Evolutionary conservation across 2,329 filamentous ascomycete species (phyloP).

Genomic region (Talaromyces piceae): DNA sequence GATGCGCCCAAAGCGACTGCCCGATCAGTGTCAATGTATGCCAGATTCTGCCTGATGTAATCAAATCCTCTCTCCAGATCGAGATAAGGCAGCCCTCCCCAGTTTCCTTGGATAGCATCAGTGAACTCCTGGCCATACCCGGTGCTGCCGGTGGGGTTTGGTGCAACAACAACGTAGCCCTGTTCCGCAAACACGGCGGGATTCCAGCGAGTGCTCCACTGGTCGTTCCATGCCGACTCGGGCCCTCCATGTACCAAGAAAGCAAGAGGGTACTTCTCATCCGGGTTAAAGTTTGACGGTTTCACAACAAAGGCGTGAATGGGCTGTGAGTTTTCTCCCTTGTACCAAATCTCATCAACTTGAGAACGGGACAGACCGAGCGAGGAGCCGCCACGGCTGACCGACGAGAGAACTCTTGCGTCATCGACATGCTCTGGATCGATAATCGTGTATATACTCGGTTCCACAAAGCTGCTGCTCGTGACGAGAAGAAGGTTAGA

Average conservation of each 20-base stretch:
- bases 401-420: slow-evolving; percentile 32
- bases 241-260: slow-evolving; percentile 51
- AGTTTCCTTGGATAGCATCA: slow-evolving; percentile 44
- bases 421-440: slow-evolving; percentile 26
- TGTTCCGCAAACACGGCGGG: slow-evolving; percentile 52
- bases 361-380: slow-evolving; percentile 37
- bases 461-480: slow-evolving; percentile 39
- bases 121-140: slow-evolving; percentile 51
- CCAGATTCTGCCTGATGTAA: slow-evolving; percentile 43
- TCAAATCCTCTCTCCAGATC: slow-evolving; percentile 50
- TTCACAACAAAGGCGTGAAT: slow-evolving; percentile 43
- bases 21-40: slow-evolving; percentile 47
- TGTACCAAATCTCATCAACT: slow-evolving; percentile 41
- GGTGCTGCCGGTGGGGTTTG: slow-evolving; percentile 52
- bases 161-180: slow-evolving; percentile 53
- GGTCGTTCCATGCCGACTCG: slow-evolving; percentile 45
- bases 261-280: slow-evolving; percentile 46
- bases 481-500: slow-evolving; percentile 35
- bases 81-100: slow-evolving; percentile 49
- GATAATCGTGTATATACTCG: slow-evolving; percentile 36
- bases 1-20: slow-evolving; percentile 48
- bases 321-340: slow-evolving; percentile 36
- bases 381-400: slow-evolving; percentile 26
- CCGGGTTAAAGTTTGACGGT: slow-evolving; percentile 38
- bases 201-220: slow-evolving; percentile 50